Base-by-base conservation (phyloP, 805 yeast genomes). In the Cyberlindnera suaveolens region DNA sequence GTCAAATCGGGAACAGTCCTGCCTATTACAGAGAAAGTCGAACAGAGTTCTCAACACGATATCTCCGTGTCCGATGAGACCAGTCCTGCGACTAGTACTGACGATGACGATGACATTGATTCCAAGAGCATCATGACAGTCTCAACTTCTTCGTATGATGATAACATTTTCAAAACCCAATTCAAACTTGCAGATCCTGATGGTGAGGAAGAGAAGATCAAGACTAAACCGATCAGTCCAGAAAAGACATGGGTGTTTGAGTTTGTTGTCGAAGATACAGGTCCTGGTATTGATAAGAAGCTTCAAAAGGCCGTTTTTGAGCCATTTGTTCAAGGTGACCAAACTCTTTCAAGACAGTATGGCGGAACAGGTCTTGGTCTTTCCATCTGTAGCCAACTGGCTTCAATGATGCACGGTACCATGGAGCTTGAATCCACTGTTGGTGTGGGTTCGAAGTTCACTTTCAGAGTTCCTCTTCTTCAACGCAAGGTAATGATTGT, bases 281-380 rank as follows among this genome's bases (percentile, higher is more conserved):
- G 99, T 4, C 90, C 97, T 0, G 99, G 99, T 46, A 90, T 91
- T 41, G 95, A 87, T 34, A 80, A 82, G 13, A 78, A 82, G 1
- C 63, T 89, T 42, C 96, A 86, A 56, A 80, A 80, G 36, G 79
- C 84, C 47, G 95, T 91, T 1, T 91, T 91, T 62, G 97, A 93
- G 56, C 97, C 98, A 1, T 91, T 91, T 68, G 89, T 90, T 16
- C 99, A 91, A 66, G 99, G 98, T 41, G 98, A 91, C 58, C 96
- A 89, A 62, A 88, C 96, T 0, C 70, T 88, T 23, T 85, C 96
- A 5, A 74, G 96, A 57, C 86, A 90, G 44, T 82, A 85, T 58
- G 97, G 98, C 45, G 99, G 99, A 52, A 93, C 97, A 0, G 99
- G 98, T 2, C 70, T 91, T 38, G 99, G 99, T 1, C 72, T 91